A percentile compares a stretch with the other conserved stretches of the same genome.
phyloP scores from a whole-genome alignment of 1,284 basidiomycete genomes.

The Ceratobasidium sp. region DNA sequence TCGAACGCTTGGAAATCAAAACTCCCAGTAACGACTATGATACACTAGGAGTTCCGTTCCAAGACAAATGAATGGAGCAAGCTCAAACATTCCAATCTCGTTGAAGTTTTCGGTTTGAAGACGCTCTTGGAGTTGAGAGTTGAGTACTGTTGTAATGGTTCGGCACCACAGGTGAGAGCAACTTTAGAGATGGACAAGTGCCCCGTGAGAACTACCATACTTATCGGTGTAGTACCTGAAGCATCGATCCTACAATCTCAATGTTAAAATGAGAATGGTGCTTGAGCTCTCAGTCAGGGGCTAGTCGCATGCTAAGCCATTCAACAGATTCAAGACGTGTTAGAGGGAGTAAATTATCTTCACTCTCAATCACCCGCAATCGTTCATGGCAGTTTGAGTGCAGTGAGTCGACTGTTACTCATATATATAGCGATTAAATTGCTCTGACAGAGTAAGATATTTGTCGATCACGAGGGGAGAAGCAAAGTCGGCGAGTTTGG shows the following conservation, averaged over 20 bases:
- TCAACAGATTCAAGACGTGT: neutral
- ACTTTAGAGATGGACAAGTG: too few species aligned
- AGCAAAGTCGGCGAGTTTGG: constrained; percentile 28
- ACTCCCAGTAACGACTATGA: too few species aligned
- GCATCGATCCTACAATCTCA: too few species aligned
- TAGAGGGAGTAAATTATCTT: neutral
- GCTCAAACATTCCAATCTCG: neutral
- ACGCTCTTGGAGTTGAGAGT: neutral
- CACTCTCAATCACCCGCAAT: neutral
- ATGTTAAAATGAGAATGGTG: neutral
- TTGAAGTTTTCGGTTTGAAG: neutral
- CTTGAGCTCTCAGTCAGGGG: neutral
- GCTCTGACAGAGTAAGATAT: constrained; percentile 3
- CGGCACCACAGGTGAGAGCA: neutral
- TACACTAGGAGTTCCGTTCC: neutral
- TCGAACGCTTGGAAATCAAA: too few species aligned
- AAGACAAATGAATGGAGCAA: neutral
- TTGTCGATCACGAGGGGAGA: neutral
- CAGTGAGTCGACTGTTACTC: neutral
- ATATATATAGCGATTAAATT: neutral
- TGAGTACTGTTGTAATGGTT: constrained; percentile 2
- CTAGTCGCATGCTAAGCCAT: neutral
- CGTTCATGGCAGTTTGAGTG: constrained; percentile 1
- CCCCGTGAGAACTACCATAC: too few species aligned
- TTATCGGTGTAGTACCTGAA: neutral